A percentile compares a stretch with the other conserved stretches of the same genome.
phyloP scores from a whole-genome alignment of 192 early-diverging fungal species.

The Entomortierella parvispora region DNA sequence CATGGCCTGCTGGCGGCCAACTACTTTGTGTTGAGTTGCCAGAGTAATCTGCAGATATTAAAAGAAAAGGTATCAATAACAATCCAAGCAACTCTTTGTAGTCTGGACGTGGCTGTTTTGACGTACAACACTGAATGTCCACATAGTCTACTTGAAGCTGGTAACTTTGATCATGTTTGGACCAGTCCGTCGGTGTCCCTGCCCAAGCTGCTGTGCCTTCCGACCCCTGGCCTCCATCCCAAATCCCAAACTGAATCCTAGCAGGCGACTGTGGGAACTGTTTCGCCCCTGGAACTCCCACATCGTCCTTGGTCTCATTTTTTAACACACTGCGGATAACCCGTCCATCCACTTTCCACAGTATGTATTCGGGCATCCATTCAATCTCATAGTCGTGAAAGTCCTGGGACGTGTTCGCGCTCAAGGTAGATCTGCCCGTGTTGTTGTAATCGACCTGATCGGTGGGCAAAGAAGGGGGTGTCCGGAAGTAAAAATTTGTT shows the following conservation, averaged over 20 bases:
- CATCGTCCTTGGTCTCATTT: conserved; percentile 25
- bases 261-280: conserved; percentile 64
- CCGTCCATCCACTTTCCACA: conserved; percentile 59
- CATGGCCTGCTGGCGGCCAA: conserved; percentile 51
- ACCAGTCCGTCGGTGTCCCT: conserved; percentile 65
- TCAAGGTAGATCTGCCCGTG: conserved; percentile 46
- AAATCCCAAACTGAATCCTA: conserved; percentile 67
- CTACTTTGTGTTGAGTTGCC: conserved; percentile 18
- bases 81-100: neutral
- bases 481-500: conserved; percentile 68
- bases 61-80: neutral
- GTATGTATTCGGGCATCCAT: conserved; percentile 65
- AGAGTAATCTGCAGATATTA: conserved; percentile 10
- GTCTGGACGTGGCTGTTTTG: neutral
- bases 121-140: conserved; percentile 49
- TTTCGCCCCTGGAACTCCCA: conserved; percentile 21
- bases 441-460: conserved; percentile 65
- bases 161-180: conserved; percentile 55
- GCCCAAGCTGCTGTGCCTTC: conserved; percentile 66
- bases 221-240: conserved; percentile 70
- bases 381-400: conserved; percentile 67
- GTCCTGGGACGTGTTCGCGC: conserved; percentile 52
- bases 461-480: conserved; percentile 31
- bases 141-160: conserved; percentile 52
- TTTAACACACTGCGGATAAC: conserved; percentile 58